phyloP scores from a whole-genome alignment of 306 rosid species.

The Mimosa bimucronata region DNA sequence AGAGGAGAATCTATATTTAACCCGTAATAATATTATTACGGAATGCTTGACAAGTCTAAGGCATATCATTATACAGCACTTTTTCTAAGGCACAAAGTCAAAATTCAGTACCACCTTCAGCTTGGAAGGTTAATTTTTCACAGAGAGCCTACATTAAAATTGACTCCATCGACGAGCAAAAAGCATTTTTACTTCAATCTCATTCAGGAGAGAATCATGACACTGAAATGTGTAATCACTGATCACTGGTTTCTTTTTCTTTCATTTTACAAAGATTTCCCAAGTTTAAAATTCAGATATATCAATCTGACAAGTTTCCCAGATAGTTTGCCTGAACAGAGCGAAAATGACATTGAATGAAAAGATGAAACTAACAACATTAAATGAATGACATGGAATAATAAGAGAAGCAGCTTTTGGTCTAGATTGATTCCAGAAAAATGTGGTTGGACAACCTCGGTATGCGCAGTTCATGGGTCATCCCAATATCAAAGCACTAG shows the following conservation, averaged over 20 bases:
- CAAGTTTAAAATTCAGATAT: background rate
- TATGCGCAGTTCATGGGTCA: background rate
- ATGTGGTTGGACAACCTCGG: background rate
- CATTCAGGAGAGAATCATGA: background rate
- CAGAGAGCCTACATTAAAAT: background rate
- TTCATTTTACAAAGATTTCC: background rate
- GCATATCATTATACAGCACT: background rate
- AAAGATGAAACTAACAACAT: background rate
- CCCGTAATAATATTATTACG: background rate
- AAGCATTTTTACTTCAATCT: conserved; percentile 22
- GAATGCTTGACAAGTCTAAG: background rate
- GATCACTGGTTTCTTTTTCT: background rate
- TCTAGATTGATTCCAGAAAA: background rate
- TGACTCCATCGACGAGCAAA: background rate
- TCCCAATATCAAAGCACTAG: background rate
- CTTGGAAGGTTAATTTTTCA: background rate
- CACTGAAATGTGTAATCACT: background rate
- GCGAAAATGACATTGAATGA: background rate
- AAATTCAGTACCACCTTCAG: background rate
- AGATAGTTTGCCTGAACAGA: background rate
- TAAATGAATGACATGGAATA: background rate
- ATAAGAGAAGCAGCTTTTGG: background rate
- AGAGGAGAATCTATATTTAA: conserved; percentile 6
- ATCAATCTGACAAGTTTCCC: background rate
- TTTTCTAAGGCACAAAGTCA: background rate